A percentile compares a stretch with the other conserved stretches of the same genome.
phyloP scores from a whole-genome alignment of 495 filamentous ascomycete species.

The Podospora didyma region DNA sequence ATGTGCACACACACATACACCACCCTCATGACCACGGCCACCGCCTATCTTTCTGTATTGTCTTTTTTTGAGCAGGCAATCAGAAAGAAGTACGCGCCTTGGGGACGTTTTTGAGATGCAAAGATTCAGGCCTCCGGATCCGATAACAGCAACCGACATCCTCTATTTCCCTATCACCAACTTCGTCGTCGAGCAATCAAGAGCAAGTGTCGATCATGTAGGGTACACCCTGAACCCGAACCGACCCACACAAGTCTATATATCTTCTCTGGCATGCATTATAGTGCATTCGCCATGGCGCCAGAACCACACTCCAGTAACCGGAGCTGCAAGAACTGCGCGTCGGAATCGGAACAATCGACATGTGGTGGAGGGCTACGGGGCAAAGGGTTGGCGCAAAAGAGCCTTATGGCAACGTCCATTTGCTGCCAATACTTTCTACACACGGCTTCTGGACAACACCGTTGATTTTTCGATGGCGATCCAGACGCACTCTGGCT shows the following conservation, averaged over 20 bases:
- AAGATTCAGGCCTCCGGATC: slow-evolving; percentile 11
- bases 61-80: neutral
- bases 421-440: neutral
- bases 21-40: no score
- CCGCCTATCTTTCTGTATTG: neutral
- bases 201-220: slow-evolving; percentile 13
- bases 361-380: slow-evolving; percentile 5
- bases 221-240: slow-evolving; percentile 22
- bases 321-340: slow-evolving; percentile 8
- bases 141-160: slow-evolving; percentile 13
- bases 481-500: neutral
- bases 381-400: slow-evolving; percentile 5
- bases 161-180: neutral
- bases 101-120: slow-evolving; percentile 7
- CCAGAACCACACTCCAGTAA: neutral
- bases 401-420: neutral
- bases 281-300: slow-evolving; percentile 12
- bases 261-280: slow-evolving; percentile 17
- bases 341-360: slow-evolving; percentile 8
- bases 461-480: neutral
- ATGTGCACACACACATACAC: no score
- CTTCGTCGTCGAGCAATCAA: slow-evolving; percentile 16
- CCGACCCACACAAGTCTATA: slow-evolving; percentile 3
- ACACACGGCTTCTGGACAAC: neutral
- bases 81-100: neutral